Evolutionary conservation across 2,329 filamentous ascomycete species (phyloP), one percentile per base, ranked within the genome.

Genomic region (Diaporthe eres): DNA sequence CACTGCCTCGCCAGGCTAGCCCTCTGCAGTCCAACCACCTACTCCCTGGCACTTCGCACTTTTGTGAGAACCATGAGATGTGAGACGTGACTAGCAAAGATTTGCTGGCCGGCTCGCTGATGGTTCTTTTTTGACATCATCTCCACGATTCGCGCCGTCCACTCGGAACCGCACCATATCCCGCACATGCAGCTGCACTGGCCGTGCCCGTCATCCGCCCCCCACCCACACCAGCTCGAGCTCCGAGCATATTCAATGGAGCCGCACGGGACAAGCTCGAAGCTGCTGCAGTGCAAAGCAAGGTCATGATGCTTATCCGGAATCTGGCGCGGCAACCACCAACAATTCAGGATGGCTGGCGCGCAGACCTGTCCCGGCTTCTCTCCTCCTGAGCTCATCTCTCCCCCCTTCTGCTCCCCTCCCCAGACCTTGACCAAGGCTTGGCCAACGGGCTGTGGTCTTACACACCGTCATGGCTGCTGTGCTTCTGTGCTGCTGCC

Each of bases 111-210:
- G 44, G 57, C 37, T 19, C 12, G 6, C n/a, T 31, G 37, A 39
- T 63, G 44, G 12, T 72, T 28, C n/a, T 25, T 47, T 68, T 74
- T 47, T 22, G 39, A 49, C 63, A 57, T 58, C 39, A 68, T 68
- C 39, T 51, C 42, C 72, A 68, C 51, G 61, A 74, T 74, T 74
- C 53, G 72, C 72, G 72, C 72, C 51, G 42, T 31, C 72, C 72
- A 74, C 49, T 58, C 63, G 72, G 37, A 67, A 60, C 25, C 51
- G 17, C 28, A 37, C 63, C 49, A 68, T 34, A 17, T 25, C n/a
- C 71, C 71, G 58, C 31, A 53, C 55, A 34, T 71, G 68, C 60
- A 44, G 28, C n/a, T 74, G 39, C 53, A 37, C 34, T 71, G 67
- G 34, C 67, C 49, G 49, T 70, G 71, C 31, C 42, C 71, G 57